Evolutionary conservation across 306 rosid genomes (phyloP).

Genomic region (Herpetospermum pedunculosum): DNA sequence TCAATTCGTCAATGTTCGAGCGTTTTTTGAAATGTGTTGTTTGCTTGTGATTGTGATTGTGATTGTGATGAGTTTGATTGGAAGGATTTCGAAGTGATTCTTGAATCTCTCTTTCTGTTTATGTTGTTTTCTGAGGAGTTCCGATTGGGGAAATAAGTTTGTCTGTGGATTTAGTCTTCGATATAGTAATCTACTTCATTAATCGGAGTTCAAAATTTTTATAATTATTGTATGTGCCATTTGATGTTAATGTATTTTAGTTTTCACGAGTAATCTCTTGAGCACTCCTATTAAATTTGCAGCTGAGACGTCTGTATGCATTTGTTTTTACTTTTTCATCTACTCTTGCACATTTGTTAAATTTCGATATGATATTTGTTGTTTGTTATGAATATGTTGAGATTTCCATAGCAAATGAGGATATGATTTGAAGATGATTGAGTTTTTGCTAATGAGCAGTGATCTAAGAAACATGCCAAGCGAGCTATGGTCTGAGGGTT

Average conservation of each 20-base stretch:
- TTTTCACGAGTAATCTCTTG: not conserved
- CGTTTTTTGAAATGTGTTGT: not conserved
- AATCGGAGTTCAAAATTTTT: no score
- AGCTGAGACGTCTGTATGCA: not conserved
- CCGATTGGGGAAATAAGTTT: not conserved
- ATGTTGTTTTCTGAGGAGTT: not conserved
- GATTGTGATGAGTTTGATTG: not conserved
- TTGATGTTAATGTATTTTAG: not conserved
- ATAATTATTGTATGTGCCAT: not conserved
- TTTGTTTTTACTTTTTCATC: no score
- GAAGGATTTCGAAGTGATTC: not conserved
- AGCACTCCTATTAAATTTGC: not conserved
- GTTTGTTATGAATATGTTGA: no score
- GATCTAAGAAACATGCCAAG: no score
- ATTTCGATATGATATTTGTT: no score
- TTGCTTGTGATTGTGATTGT: no score
- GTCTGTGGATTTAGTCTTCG: not conserved
- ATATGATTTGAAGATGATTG: no score
- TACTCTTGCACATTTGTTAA: no score
- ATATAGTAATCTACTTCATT: not conserved
- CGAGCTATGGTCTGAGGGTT: no score
- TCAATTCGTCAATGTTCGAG: not conserved
- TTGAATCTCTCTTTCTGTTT: no score
- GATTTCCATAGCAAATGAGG: no score
- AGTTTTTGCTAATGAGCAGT: no score